Conservation (phyloP, 192 early-diverging fungal genomes). For the Backusella westeae region DNA sequence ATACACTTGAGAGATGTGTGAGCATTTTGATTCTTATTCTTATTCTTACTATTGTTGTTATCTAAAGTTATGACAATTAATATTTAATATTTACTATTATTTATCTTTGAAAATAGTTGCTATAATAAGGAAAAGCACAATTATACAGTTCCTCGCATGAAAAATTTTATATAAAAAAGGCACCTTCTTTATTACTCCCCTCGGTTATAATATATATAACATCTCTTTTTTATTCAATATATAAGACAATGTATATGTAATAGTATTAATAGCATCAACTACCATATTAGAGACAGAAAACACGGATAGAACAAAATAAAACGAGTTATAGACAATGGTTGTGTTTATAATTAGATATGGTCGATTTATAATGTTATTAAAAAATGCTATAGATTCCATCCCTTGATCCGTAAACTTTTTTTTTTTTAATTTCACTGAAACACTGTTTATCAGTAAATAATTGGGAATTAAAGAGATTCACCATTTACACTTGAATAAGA, state of each 20-base stretch:
- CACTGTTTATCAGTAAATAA: neutral
- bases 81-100: neutral
- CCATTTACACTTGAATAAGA: neutral
- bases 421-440: neutral
- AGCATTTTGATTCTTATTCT: neutral
- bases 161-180: neutral
- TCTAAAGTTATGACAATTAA: neutral
- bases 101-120: neutral
- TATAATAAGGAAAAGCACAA: neutral
- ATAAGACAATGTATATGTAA: neutral
- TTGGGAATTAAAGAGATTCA: neutral
- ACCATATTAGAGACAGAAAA: neutral
- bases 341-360: neutral
- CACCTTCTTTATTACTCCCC: neutral
- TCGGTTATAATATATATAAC: neutral
- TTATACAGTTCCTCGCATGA: neutral
- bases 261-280: neutral
- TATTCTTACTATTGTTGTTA: neutral
- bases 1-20: neutral
- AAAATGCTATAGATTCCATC: neutral
- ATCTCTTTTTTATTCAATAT: neutral
- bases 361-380: neutral
- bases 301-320: neutral
- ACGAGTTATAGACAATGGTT: neutral
- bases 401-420: neutral